Evolutionary conservation across 2,329 filamentous ascomycete species (phyloP), one percentile per base, ranked within the genome.

Genomic region (Paecilomyces dactylethromorphus): DNA sequence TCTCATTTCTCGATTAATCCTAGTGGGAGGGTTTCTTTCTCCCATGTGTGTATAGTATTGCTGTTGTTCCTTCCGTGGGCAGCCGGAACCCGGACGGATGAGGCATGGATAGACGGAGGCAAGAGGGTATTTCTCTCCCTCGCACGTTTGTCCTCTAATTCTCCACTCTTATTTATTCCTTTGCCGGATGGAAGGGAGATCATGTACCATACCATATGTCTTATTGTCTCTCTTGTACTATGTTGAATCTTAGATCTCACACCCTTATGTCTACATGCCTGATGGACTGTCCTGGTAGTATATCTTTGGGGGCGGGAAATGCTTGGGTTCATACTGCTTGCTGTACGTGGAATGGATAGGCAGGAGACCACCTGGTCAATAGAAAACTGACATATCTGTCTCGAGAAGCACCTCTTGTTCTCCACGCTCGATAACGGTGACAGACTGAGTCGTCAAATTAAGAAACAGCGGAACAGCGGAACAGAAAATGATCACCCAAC

Each of bases 121-220:
- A 52, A 24, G 50, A 26, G 6, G 50, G 13, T 24, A 8, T 21
- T 52, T 29, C 21, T 45, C 35, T 55, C 18, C 18, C 31, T 33
- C 11, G 22, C 32, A 49, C 21, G 22, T 56, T n/a, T 45, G 33
- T 39, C 22, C 54, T 33, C 10, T 22, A 18, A 56, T 64, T 68
- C 66, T 66, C 64, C 66, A 64, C 65, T 67, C 66, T 64, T 57
- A 58, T 53, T 56, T 53, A 39, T 56, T 56, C 12, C 22, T 15
- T 56, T 56, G 21, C 15, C 35, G n/a, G 31, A 29, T 35, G 35
- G 24, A 59, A 61, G 63, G 64, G 55, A 57, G 60, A 56, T 55
- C 35, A 61, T 67, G 65, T 67, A 68, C 61, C 60, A 54, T 58
- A 54, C 26, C 33, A 67, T 66, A 67, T 56, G 56, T 66, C 54